Percentiles rank a stretch among this genome's conserved stretches.
These are phyloP conservation scores for Inonotus hispidus DNA, from an alignment of 1,284 basidiomycete species.

Conservation along the genomic window DNA sequence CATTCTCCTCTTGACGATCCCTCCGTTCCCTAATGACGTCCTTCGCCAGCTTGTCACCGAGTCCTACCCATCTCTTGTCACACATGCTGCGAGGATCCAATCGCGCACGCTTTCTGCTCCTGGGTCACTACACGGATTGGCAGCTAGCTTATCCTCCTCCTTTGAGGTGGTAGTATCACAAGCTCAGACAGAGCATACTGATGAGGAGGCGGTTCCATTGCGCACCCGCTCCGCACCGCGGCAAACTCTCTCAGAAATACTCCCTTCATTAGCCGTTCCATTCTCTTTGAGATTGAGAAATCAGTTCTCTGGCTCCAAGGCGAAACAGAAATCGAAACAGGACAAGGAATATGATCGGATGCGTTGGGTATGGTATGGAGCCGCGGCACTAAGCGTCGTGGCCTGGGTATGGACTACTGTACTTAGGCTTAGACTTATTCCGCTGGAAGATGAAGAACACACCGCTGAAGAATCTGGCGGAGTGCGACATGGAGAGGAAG, in stretches of 20 bases:
- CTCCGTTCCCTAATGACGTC: constrained; percentile 56
- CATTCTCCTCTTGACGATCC: constrained; percentile 50
- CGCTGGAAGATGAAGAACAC: constrained; percentile 7
- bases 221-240: constrained; percentile 7
- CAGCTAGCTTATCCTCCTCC: constrained; percentile 21
- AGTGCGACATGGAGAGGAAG: constrained; percentile 25
- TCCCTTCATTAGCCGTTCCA: neutral
- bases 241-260: neutral
- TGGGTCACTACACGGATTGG: constrained; percentile 21
- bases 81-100: constrained; percentile 51
- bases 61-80: constrained; percentile 49
- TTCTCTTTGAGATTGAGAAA: neutral
- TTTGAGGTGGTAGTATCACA: constrained; percentile 17
- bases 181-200: neutral
- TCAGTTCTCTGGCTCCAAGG: neutral
- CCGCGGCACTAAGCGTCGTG: constrained; percentile 26
- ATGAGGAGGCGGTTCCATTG: constrained; percentile 2
- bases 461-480: constrained; percentile 23
- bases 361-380: constrained; percentile 33
- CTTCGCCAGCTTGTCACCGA: constrained; percentile 48
- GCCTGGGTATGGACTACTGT: constrained; percentile 20
- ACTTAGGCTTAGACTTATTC: constrained; percentile 12
- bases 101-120: constrained; percentile 26
- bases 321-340: constrained; percentile 23
- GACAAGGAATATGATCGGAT: constrained; percentile 32